These are phyloP conservation scores for Kuraishia floccosa DNA, from an alignment of 805 yeast genomes.

Conservation along the genomic window DNA sequence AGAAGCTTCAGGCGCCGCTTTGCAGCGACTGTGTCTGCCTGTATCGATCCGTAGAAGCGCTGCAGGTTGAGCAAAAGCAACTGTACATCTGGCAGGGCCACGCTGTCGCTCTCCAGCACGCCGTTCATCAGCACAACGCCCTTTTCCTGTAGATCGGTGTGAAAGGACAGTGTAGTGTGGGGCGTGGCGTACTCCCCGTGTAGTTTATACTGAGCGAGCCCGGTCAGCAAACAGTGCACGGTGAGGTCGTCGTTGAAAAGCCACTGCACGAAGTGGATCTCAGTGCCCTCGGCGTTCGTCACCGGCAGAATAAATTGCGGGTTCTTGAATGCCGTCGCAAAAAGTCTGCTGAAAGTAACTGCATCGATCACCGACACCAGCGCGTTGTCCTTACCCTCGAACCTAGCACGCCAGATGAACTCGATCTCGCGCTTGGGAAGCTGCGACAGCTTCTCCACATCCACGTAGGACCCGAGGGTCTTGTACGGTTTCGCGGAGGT, in stretches of 20 bases:
- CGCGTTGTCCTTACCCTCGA: constrained; percentile 44
- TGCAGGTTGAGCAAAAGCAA: constrained; percentile 65
- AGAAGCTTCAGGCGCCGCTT: constrained; percentile 46
- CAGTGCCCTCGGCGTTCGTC: constrained; percentile 51
- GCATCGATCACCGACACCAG: constrained; percentile 55
- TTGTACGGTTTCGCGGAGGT: constrained; percentile 54
- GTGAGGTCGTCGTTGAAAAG: constrained; percentile 75
- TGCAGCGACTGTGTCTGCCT: constrained; percentile 25
- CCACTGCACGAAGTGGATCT: constrained; percentile 94
- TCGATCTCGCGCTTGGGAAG: constrained; percentile 59
- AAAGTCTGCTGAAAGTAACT: constrained; percentile 51
- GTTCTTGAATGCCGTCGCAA: constrained; percentile 53
- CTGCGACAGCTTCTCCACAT: constrained; percentile 47
- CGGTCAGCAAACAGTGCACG: constrained; percentile 81
- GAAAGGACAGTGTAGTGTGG: constrained; percentile 84
- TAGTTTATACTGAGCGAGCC: constrained; percentile 83
- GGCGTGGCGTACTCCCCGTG: constrained; percentile 92
- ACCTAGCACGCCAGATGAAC: constrained; percentile 82
- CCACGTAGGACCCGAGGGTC: constrained; percentile 60
- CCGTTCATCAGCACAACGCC: constrained; percentile 83
- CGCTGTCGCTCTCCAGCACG: constrained; percentile 57
- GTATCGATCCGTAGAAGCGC: constrained; percentile 70
- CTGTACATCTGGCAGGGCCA: constrained; percentile 70
- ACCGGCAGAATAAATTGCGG: constrained; percentile 88
- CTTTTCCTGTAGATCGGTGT: constrained; percentile 54